Base-by-base conservation (phyloP, 495 filamentous ascomycete species). In the Aspergillus hancockii region DNA sequence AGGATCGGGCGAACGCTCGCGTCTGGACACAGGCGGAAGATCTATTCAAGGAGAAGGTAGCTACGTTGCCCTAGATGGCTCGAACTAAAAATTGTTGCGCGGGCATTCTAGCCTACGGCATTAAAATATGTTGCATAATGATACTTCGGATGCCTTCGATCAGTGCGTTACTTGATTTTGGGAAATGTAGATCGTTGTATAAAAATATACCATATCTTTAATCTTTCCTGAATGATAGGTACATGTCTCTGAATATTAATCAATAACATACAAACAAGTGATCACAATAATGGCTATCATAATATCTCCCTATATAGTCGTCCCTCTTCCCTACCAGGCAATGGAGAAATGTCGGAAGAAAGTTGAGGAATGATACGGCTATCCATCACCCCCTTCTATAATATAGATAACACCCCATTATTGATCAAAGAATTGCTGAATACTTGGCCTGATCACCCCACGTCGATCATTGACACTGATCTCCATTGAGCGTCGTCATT, bases 11-110 rank as follows among this genome's bases (percentile, higher is more conserved):
- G 34, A 88, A 80, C 49, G 76, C 83, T 22, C 85, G 84, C 6
- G 93, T 97, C 4, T 98, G 93, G 93, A 75, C 79, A 57, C 82
- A 88, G 43, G 93, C 92, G 9, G 86, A 95, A 80, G 84, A 89
- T 71, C 78, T 96, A 57, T 96, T 94, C 77, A 73, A 90, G 50
- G 85, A 92, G 67, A 96, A 96, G 82, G 90, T 93, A 40, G 82
- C 84, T 21, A 88, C 85, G 30, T 72, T 96, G 60, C 89, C 90
- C 18, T 68, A 66, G 59, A 46, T 38, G 18, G 23, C 43, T 19
- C 54, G 34, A 28, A 22, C 43, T 65, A 49, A 57, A 68, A 51
- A 41, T 46, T 58, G 49, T 46, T 14, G 34, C 3, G 3, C 12
- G 7, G 38, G 16, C 16, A n/a, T n/a, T 41, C 7, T 14, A n/a